Conservation (phyloP, 257 asterid species). For the Galeopsis tetrahit region DNA sequence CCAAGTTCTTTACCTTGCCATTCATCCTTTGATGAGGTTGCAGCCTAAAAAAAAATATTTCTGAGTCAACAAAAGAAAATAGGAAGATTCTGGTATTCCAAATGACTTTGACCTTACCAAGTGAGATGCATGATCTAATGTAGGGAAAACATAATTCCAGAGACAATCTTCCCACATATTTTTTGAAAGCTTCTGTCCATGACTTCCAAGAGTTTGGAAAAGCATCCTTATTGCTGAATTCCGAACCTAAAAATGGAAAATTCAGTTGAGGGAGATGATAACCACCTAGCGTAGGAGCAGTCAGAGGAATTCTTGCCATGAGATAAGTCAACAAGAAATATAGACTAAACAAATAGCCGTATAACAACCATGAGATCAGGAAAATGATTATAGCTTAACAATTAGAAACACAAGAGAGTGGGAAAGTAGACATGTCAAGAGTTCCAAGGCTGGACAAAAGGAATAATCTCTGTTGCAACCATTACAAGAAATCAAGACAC, state of each 20-base stretch:
- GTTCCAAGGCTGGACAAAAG: too few species aligned
- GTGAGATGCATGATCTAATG: conserved; percentile 85
- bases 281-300: conserved; percentile 33
- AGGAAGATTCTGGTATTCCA: conserved; percentile 25
- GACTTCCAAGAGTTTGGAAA: conserved; percentile 97
- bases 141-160: conserved; percentile 86
- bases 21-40: conserved; percentile 97
- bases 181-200: conserved; percentile 90
- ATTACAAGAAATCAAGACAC: too few species aligned
- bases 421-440: conserved; percentile 16
- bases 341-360: conserved; percentile 6
- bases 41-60: conserved; percentile 62
- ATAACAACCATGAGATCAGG: too few species aligned
- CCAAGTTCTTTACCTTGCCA: conserved; percentile 99
- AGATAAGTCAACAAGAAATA: conserved; percentile 25
- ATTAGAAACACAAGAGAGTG: too few species aligned
- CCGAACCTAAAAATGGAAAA: conserved; percentile 69
- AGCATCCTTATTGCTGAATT: conserved; percentile 95
- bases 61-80: conserved; percentile 34
- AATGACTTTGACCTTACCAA: conserved; percentile 58
- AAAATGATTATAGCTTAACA: too few species aligned
- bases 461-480: too few species aligned
- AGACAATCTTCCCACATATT: conserved; percentile 98
- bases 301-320: conserved; percentile 26
- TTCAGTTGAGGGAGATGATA: conserved; percentile 32